Base-by-base conservation (phyloP, 352 stramenopile genomes). In the Phytopythium chamaehyphon region DNA sequence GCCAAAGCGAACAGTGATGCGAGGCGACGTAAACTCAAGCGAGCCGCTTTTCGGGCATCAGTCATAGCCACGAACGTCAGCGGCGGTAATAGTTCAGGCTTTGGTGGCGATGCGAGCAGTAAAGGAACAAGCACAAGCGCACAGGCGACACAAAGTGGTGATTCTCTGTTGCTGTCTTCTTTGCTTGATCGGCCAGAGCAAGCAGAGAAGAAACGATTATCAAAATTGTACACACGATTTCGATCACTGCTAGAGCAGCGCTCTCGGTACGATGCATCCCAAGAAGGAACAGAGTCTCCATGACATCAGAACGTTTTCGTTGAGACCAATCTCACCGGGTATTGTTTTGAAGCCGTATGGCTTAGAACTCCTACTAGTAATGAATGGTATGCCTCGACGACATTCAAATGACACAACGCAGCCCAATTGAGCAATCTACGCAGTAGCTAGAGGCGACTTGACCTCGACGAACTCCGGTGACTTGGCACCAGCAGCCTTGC, bases 171-270 rank as follows among this genome's bases (percentile, higher is more conserved):
- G 2, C 31, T 69, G 9, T 59, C 61, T 3, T 43, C 62, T 26
- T 68, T 69, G 57, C 62, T 83, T 9, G 64, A 87, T 23, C 43
- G 36, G 23, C 63, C 75, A 0, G 64, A 85, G 42, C 60, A 71
- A 40, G 66, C 75, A 0, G 75, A 89, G 28, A 84, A 74, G 61
- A 68, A 65, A 26, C 68, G 73, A 0, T 55, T 87, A 14, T 87
- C 78, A n/a, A 74, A 66, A n/a, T 40, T 89, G 4, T 87, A 87
- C 54, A 40, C 62, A 15, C 72, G 74, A 19, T 89, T 89, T 47
- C 83, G 79, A 33, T 65, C 49, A 22, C 55, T 89, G 21, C 51
- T 89, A 4, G 78, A 89, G 9, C 69, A 76, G 6, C 35, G 74
- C 19, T 60, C 66, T 22, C 76, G 72, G 40, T 81, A 83, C 33